Conservation (phyloP, 1,139 yeast species). For the Lodderomyces oxycetoniae region DNA sequence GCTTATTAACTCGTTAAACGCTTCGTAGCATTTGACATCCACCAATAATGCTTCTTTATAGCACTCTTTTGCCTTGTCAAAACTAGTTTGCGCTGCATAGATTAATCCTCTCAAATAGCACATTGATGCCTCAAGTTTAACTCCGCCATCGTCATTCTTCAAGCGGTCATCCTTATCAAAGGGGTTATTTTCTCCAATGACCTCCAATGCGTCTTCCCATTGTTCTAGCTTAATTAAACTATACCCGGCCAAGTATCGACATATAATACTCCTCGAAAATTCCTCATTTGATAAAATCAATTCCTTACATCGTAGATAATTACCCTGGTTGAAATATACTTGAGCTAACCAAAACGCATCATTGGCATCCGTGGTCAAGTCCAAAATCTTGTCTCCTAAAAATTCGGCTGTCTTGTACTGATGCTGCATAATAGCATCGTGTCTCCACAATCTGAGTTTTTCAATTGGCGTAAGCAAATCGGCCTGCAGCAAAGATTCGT, state of each 20-base stretch:
- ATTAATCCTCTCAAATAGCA: slow-evolving; percentile 82
- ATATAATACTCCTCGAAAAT: slow-evolving; percentile 52
- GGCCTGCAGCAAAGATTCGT: slow-evolving; percentile 8
- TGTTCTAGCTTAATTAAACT: slow-evolving; percentile 68
- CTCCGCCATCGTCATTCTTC: slow-evolving; percentile 61
- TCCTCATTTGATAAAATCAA: slow-evolving; percentile 44
- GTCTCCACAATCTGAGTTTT: slow-evolving; percentile 84
- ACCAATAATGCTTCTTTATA: slow-evolving; percentile 82
- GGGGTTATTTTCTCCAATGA: slow-evolving; percentile 82
- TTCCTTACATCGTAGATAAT: slow-evolving; percentile 74
- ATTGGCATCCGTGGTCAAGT: slow-evolving; percentile 77
- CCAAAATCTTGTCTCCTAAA: slow-evolving; percentile 82
- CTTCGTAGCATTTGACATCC: slow-evolving; percentile 92
- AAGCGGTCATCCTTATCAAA: slow-evolving; percentile 31
- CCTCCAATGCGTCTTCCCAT: slow-evolving; percentile 86
- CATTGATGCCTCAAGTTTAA: slow-evolving; percentile 81
- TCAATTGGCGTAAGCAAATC: slow-evolving; percentile 76
- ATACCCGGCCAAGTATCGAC: slow-evolving; percentile 77
- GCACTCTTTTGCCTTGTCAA: slow-evolving; percentile 82
- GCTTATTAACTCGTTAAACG: slow-evolving; percentile 72
- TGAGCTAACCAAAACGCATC: slow-evolving; percentile 98
- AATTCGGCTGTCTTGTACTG: slow-evolving; percentile 87
- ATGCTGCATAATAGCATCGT: slow-evolving; percentile 90
- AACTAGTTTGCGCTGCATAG: slow-evolving; percentile 77
- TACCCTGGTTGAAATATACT: slow-evolving; percentile 70